Base-by-base conservation (phyloP, 805 yeast species). In the Phaffomyces thermotolerans region DNA sequence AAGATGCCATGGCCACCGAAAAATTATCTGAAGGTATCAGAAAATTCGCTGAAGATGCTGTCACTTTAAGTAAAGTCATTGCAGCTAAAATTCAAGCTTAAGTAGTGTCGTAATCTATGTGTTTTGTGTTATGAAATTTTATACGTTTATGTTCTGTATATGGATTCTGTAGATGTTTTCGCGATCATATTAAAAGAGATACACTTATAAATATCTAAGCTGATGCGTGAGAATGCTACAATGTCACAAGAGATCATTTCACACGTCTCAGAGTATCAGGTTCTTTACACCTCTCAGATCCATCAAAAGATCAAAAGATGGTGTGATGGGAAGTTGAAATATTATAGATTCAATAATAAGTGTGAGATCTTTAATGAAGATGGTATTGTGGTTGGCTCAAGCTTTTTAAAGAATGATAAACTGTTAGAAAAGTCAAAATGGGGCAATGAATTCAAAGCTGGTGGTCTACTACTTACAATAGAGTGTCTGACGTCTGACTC, bases 1-100 rank as follows among this genome's bases (percentile, higher is more conserved):
- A 93, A 68, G 98, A 93, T 67, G 93, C 93, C 53, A 91, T 93
- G 98, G 95, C 97, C 58, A 88, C 96, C 54, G 97, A 88, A 75
- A 93, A 93, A 76, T 79, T 93, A 65, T 71, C 96, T 58, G 96
- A 93, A 66, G 99, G 99, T 79, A 93, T 93, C 73, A 85, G 98
- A 78, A 80, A 81, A 68, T 93, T 93, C 71, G 86, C 96, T 59
- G 91, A 84, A 67, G 99, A 93, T 68, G 83, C 95, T 59, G 80
- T 72, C 58, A 82, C 96, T 44, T 78, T 93, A 65, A 69, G 79
- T 66, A 67, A 74, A 48, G 72, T 79, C 62, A 76, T 85, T 66
- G 79, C 79, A 65, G 66, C 73, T 57, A 80, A 73, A 64, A 68
- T 79, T 52, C 60, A 69, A 55, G 69, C 67, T 51, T 68, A 56